These are phyloP conservation scores for Leccinum subgranulosum DNA, from an alignment of 768 basidiomycete genomes.

Conservation along the genomic window DNA sequence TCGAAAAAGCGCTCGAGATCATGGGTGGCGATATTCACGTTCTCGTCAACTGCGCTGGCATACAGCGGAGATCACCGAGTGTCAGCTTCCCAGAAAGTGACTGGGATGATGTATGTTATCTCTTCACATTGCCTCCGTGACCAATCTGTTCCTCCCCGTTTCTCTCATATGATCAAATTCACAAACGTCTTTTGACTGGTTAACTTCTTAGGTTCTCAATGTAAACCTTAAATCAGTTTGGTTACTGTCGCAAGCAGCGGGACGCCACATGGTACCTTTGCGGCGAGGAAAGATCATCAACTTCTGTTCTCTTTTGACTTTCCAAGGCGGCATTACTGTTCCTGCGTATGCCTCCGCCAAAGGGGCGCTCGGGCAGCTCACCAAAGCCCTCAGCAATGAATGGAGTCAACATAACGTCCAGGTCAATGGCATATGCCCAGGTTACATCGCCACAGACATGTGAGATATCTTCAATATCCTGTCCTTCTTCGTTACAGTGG, in stretches of 20 bases:
- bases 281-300: constrained; percentile 72
- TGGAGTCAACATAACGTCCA: constrained; percentile 88
- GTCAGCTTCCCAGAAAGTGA: constrained; percentile 62
- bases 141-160: constrained; percentile 3
- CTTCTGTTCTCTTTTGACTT: constrained; percentile 52
- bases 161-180: constrained; percentile 7
- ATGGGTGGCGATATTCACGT: constrained; percentile 57
- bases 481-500: constrained; percentile 5
- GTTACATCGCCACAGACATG: constrained; percentile 90
- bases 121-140: constrained; percentile 27
- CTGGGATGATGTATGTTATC: constrained; percentile 63
- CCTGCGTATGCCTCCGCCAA: constrained; percentile 93
- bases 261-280: constrained; percentile 81
- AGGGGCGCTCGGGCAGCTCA: constrained; percentile 80
- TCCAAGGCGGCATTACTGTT: constrained; percentile 63
- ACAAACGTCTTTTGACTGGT: constrained; percentile 8
- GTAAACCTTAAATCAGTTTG: constrained; percentile 88
- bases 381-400: constrained; percentile 90
- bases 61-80: constrained; percentile 57
- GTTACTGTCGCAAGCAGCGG: constrained; percentile 83
- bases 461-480: constrained; percentile 34
- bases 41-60: constrained; percentile 69
- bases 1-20: constrained; percentile 44
- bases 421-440: constrained; percentile 86
- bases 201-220: constrained; percentile 60